These are phyloP conservation scores for Citeromyces matritensis DNA, from an alignment of 805 yeast species.

Conservation along the genomic window DNA sequence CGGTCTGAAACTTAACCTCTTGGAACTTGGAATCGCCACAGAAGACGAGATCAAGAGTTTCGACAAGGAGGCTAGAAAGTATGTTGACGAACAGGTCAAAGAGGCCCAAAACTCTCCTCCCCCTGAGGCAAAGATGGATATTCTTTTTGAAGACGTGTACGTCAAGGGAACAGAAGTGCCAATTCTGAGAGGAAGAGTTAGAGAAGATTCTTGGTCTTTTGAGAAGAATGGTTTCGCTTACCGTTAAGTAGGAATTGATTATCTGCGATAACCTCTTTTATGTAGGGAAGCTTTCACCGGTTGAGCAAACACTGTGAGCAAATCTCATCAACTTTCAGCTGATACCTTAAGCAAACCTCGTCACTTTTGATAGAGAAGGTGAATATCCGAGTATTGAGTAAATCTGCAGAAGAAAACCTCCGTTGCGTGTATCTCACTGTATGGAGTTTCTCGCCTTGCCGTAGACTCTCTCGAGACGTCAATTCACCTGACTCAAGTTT, in stretches of 20 bases:
- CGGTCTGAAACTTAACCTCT: constrained; percentile 76
- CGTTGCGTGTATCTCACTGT: too few relatives aligned
- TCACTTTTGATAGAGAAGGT: too few relatives aligned
- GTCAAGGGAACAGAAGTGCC: constrained; percentile 90
- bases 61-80: constrained; percentile 93
- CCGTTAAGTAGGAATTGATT: constrained; percentile 8
- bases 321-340: too few relatives aligned
- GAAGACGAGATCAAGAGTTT: constrained; percentile 91
- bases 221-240: constrained; percentile 21
- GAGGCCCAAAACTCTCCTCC: constrained; percentile 89
- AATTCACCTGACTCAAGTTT: too few relatives aligned
- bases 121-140: constrained; percentile 91
- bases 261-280: too few relatives aligned
- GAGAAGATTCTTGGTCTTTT: constrained; percentile 78
- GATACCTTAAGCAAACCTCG: too few relatives aligned
- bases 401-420: too few relatives aligned
- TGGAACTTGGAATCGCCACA: constrained; percentile 74
- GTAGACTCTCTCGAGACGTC: too few relatives aligned
- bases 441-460: too few relatives aligned
- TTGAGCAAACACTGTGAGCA: too few relatives aligned
- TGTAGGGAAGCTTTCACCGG: too few relatives aligned
- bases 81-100: constrained; percentile 88
- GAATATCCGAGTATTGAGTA: too few relatives aligned
- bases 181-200: constrained; percentile 89
- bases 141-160: constrained; percentile 92